Percentiles rank a stretch among this genome's conserved stretches.
Conservation (phyloP, 2,329 filamentous ascomycete genomes). For the Botrytis cinerea region DNA sequence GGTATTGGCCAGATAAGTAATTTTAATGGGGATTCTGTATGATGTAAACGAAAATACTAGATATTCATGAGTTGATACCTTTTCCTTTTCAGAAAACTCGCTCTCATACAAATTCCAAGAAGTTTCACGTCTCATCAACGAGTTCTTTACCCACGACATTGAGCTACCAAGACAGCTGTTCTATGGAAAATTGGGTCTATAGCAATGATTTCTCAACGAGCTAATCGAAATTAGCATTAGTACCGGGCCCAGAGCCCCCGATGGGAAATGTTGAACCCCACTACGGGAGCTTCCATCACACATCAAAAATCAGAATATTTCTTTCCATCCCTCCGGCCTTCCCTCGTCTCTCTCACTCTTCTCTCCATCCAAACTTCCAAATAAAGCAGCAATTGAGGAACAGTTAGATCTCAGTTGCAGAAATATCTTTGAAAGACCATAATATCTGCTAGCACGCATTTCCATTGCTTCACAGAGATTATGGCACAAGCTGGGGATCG, state of each 20-base stretch:
- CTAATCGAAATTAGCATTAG: slow-evolving; percentile 22
- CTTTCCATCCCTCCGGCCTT: neutral
- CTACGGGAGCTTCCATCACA: slow-evolving; percentile 5
- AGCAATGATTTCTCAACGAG: neutral
- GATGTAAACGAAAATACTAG: neutral
- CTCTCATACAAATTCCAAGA: neutral
- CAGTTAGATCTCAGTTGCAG: neutral
- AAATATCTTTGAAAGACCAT: neutral
- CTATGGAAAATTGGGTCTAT: slow-evolving; percentile 8
- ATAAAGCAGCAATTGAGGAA: slow-evolving; percentile 16
- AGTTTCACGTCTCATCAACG: neutral
- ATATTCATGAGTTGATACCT: neutral
- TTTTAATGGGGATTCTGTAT: neutral
- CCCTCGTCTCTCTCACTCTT: neutral
- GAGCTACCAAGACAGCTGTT: slow-evolving; percentile 9
- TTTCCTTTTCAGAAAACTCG: neutral
- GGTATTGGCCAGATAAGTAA: neutral
- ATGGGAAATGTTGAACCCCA: slow-evolving; percentile 23
- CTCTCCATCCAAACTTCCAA: neutral
- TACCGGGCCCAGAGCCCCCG: slow-evolving; percentile 2
- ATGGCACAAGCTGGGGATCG: slow-evolving; percentile 36
- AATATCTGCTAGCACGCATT: slow-evolving; percentile 38
- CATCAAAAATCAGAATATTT: slow-evolving; percentile 9
- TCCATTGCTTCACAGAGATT: slow-evolving; percentile 39
- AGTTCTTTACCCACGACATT: neutral